Evolutionary conservation across 768 basidiomycete species (phyloP).

Genomic region (Mycena polygramma): DNA sequence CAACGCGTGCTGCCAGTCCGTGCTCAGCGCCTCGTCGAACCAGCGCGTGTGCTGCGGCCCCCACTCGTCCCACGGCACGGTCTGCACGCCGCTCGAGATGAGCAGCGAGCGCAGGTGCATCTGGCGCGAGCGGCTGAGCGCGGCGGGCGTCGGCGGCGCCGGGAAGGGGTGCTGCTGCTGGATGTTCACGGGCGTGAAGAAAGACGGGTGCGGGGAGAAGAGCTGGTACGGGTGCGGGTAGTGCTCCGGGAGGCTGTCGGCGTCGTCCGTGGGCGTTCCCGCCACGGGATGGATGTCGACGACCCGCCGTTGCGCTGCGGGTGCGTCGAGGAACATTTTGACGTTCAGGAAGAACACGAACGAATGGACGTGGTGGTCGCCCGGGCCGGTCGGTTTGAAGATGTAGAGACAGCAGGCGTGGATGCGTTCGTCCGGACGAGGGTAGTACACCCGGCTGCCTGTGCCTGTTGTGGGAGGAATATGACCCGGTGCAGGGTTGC

Average conservation of each 20-base stretch:
- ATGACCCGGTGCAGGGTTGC: constrained; percentile 62
- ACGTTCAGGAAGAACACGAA: constrained; percentile 66
- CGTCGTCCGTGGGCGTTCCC: background rate
- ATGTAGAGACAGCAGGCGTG: constrained; percentile 64
- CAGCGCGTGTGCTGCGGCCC: constrained; percentile 66
- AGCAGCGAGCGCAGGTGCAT: constrained; percentile 39
- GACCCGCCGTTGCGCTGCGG: background rate
- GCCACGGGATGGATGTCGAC: background rate
- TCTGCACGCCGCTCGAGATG: constrained; percentile 31
- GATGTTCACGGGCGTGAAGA: constrained; percentile 30
- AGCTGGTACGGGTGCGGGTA: constrained; percentile 24
- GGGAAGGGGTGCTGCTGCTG: constrained; percentile 26
- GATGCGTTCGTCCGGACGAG: constrained; percentile 62
- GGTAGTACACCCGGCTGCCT: constrained; percentile 56
- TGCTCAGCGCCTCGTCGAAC: constrained; percentile 63
- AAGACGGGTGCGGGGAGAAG: constrained; percentile 30
- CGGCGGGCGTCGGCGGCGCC: constrained; percentile 17
- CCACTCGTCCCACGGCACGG: constrained; percentile 64
- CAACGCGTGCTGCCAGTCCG: constrained; percentile 69
- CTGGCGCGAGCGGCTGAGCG: constrained; percentile 23
- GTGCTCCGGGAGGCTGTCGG: constrained; percentile 10
- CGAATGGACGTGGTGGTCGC: constrained; percentile 56
- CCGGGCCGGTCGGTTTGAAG: constrained; percentile 55
- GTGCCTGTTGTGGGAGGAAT: constrained; percentile 42
- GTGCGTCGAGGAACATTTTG: constrained; percentile 51